Evolutionary conservation across 225 moss, liverwort and hornwort species (phyloP).

Genomic region (Marchantia paleacea): DNA sequence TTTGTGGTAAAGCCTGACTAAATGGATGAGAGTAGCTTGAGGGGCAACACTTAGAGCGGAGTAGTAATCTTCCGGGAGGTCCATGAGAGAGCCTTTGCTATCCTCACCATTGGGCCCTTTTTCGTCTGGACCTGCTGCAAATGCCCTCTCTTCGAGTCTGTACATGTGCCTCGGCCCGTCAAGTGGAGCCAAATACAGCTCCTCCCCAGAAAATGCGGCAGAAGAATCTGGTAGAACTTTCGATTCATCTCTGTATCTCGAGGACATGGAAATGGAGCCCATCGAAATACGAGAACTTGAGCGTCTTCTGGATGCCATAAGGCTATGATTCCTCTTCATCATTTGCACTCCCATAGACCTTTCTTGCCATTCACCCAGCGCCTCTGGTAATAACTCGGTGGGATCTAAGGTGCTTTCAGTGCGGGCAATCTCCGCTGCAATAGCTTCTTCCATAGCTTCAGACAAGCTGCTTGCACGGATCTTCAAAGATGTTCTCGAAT

Average conservation of each 20-base stretch:
- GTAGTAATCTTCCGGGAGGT: conserved; percentile 54
- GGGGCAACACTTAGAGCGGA: conserved; percentile 62
- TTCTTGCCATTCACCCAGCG: conserved; percentile 76
- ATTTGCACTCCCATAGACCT: conserved; percentile 50
- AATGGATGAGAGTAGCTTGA: conserved; percentile 69
- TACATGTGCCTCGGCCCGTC: conserved; percentile 4
- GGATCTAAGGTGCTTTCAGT: conserved; percentile 49
- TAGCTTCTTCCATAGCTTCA: not conserved
- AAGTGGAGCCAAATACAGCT: not conserved
- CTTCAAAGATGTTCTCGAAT: not conserved
- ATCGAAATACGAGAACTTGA: conserved; percentile 28
- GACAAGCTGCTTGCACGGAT: not conserved
- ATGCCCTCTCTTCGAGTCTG: not conserved
- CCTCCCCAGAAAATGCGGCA: no score
- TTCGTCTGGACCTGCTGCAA: not conserved
- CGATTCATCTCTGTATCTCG: not conserved
- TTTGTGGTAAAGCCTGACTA: conserved; percentile 87
- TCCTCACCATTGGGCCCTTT: not conserved
- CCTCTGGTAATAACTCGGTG: conserved; percentile 58
- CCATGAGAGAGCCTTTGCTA: conserved; percentile 14
- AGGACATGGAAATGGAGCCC: conserved; percentile 9
- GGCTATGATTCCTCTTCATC: conserved; percentile 41
- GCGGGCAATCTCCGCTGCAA: conserved; percentile 26
- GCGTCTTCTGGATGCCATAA: conserved; percentile 38
- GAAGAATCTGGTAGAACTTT: not conserved